phyloP scores from a whole-genome alignment of 2,329 filamentous ascomycete species.

The Colletotrichum noveboracense region DNA sequence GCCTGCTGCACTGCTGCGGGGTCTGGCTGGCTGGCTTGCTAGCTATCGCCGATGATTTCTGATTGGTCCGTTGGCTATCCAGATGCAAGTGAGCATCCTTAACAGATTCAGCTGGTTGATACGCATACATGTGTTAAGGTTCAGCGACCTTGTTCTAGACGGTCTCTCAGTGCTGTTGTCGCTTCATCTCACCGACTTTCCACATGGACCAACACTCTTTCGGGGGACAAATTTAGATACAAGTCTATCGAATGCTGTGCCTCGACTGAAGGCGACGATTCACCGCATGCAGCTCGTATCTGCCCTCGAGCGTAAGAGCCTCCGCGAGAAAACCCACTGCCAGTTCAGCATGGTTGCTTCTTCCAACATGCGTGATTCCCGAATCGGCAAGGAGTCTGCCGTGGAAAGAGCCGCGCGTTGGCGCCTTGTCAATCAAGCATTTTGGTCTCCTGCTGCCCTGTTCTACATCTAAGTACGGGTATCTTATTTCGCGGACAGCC shows the following conservation, averaged over 20 bases:
- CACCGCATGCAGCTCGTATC: slow-evolving; percentile 6
- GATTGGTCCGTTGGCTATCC: background rate
- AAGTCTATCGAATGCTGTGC: background rate
- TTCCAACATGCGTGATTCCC: background rate
- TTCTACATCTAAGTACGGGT: background rate
- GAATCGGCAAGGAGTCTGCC: background rate
- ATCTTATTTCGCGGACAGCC: background rate
- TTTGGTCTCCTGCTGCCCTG: background rate
- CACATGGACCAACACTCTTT: background rate
- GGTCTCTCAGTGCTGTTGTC: background rate
- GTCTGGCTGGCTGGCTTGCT: background rate
- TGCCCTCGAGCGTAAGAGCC: background rate
- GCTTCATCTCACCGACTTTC: slow-evolving; percentile 6
- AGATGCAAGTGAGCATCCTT: background rate
- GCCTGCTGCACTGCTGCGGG: background rate
- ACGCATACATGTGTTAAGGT: background rate
- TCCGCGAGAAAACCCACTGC: background rate
- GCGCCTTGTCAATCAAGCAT: background rate
- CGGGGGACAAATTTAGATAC: background rate
- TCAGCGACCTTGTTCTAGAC: background rate
- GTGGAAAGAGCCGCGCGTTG: background rate
- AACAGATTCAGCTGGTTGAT: background rate
- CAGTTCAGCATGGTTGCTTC: background rate
- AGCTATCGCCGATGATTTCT: background rate
- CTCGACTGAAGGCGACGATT: background rate